Conservation (phyloP, 306 rosid species). For the Cucurbita moschata region DNA sequence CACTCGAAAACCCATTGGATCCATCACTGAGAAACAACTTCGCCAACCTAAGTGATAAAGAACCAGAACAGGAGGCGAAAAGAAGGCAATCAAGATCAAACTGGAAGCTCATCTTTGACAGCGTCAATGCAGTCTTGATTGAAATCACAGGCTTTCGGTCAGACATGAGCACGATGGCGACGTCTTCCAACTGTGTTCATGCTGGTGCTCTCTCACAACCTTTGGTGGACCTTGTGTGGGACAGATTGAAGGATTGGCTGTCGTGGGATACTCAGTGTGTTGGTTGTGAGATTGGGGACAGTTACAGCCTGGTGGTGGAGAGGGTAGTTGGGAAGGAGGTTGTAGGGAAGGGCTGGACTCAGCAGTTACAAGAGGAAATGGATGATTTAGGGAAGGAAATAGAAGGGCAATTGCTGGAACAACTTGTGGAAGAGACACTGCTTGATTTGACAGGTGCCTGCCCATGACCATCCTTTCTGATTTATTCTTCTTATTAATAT, state of each 20-base stretch:
- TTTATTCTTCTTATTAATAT: background rate
- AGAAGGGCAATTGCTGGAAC: slow-evolving; percentile 49
- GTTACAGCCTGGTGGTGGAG: slow-evolving; percentile 57
- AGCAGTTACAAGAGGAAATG: slow-evolving; percentile 44
- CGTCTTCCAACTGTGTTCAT: slow-evolving; percentile 23
- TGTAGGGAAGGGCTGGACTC: slow-evolving; percentile 56
- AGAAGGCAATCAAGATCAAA: slow-evolving; percentile 58
- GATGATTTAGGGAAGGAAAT: slow-evolving; percentile 58
- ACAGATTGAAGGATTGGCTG: slow-evolving; percentile 52
- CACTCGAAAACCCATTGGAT: slow-evolving; percentile 64
- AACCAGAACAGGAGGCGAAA: slow-evolving; percentile 48
- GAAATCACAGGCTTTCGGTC: slow-evolving; percentile 43
- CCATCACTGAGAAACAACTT: slow-evolving; percentile 69
- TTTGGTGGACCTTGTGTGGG: slow-evolving; percentile 51
- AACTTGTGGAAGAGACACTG: slow-evolving; percentile 60
- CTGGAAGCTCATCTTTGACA: slow-evolving; percentile 69
- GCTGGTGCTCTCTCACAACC: slow-evolving; percentile 25
- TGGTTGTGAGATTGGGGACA: slow-evolving; percentile 45
- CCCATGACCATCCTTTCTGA: background rate
- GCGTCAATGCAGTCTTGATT: slow-evolving; percentile 39
- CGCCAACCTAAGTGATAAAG: slow-evolving; percentile 30
- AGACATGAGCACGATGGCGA: slow-evolving; percentile 13
- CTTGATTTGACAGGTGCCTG: slow-evolving; percentile 41
- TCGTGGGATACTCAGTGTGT: slow-evolving; percentile 35
- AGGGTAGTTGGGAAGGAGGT: slow-evolving; percentile 58